phyloP scores from a whole-genome alignment of 192 early-diverging fungal genomes.

The Podila minutissima region DNA sequence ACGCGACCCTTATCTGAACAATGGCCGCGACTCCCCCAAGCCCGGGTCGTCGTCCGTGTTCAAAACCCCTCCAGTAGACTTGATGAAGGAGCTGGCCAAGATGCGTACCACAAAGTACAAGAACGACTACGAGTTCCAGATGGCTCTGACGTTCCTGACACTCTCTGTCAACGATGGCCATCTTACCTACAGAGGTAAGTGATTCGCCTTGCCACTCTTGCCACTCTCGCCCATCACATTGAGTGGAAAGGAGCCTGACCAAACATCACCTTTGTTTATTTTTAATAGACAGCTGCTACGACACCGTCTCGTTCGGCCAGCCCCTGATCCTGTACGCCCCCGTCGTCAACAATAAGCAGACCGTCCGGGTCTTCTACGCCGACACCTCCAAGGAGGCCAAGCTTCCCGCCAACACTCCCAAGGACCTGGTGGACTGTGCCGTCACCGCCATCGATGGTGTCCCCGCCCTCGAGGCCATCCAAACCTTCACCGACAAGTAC shows the following conservation, averaged over 20 bases:
- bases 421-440: constrained; percentile 21
- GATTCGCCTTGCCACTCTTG: not conserved
- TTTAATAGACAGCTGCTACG: constrained; percentile 25
- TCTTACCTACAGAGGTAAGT: constrained; percentile 12
- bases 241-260: not conserved
- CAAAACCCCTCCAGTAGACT: constrained; percentile 10
- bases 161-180: constrained; percentile 35
- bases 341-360: constrained; percentile 23
- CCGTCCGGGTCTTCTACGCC: constrained; percentile 21
- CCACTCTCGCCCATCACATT: not conserved
- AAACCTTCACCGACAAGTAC: constrained; percentile 25
- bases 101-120: constrained; percentile 23
- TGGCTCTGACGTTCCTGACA: constrained; percentile 12
- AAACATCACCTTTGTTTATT: not conserved
- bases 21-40: not conserved
- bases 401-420: constrained; percentile 9
- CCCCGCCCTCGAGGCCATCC: constrained; percentile 35
- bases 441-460: constrained; percentile 38
- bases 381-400: constrained; percentile 6
- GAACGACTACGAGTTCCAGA: constrained; percentile 39
- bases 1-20: not conserved
- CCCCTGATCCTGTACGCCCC: constrained; percentile 35
- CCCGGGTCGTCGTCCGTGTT: not conserved
- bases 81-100: constrained; percentile 20
- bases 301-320: constrained; percentile 26